Evolutionary conservation across 164 flowering plant species (phyloP), one percentile per base, ranked within the genome.

Genomic region (Echeveria elegans): DNA sequence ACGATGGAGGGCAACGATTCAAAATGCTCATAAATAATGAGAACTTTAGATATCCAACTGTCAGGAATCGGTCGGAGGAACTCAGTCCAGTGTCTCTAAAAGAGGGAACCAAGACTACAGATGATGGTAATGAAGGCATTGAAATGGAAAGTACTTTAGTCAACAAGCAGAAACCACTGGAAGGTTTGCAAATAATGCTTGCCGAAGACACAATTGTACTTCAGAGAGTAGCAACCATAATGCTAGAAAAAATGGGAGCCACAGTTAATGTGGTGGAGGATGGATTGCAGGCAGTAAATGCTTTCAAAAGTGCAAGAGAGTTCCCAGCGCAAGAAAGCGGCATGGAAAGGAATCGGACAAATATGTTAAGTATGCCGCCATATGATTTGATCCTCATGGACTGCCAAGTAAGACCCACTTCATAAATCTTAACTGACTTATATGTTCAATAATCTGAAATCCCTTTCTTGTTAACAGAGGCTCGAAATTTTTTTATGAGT

Each of bases 231-330:
- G 97, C 97, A 63, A 86, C 92, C 28, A 88, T 88, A 72, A 94
- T 94, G 96, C 87, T 94, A 38, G 92, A 88, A 71, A 94, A 89
- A 74, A 71, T 91, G 84, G 98, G 98, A 12, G 98, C 97, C 23
- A 73, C 64, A 34, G 97, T 90, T 2, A 68, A 78, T 19, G 90
- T 79, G 60, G 97, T 90, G n/a, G 91, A 88, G 64, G 98, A 94
- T 82, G 98, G 98, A 66, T 62, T 80, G 58, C 96, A 88, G 79
- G 95, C 93, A 21, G 98, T 94, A 1, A 89, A 89, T 37, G 85
- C 89, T 63, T 83, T 93, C 19, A 83, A 74, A 7, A 26, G 52
- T 26, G 32, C 32, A 14, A 56, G 74, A 28, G 73, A 70, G 58
- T 64, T 72, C 43, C 68, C 66, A 53, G 48, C 10, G 47, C 67